Percentiles rank a stretch among this genome's conserved stretches.
Evolutionary conservation across 1,284 basidiomycete species (phyloP).

Genomic region (Violaceomyces palustris): DNA sequence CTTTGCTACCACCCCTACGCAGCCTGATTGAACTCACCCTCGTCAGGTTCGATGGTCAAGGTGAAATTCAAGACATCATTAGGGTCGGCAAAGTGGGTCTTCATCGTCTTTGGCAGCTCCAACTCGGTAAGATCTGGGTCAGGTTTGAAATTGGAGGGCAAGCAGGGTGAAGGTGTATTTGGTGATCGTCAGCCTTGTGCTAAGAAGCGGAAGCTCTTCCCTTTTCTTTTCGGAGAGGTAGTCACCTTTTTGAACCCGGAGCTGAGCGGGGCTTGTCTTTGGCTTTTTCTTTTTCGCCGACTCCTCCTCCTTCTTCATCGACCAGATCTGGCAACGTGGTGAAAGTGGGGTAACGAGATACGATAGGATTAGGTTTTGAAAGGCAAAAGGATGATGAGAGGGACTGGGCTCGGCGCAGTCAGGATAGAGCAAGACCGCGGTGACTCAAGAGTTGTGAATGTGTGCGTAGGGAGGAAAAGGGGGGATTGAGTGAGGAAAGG

Average conservation of each 20-base stretch:
- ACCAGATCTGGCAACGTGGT: conserved; percentile 39
- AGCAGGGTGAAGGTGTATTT: not conserved
- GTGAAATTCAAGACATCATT: conserved; percentile 91
- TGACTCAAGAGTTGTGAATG: too few species aligned
- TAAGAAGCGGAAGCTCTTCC: not conserved
- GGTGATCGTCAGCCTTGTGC: not conserved
- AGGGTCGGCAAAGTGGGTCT: conserved; percentile 85
- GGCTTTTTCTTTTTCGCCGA: conserved; percentile 47
- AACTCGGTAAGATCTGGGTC: conserved; percentile 88
- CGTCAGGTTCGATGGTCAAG: conserved; percentile 90
- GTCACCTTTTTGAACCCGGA: conserved; percentile 95
- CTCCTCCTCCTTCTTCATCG: conserved; percentile 50
- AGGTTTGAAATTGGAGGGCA: not conserved
- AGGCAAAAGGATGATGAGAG: not conserved
- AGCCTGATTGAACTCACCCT: too few species aligned
- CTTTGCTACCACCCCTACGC: too few species aligned
- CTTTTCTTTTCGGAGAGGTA: conserved; percentile 1
- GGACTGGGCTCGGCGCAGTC: too few species aligned
- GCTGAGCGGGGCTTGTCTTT: conserved; percentile 93
- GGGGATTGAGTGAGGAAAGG: too few species aligned
- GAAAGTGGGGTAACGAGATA: too few species aligned
- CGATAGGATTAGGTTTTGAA: not conserved
- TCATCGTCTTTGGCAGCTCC: conserved; percentile 92
- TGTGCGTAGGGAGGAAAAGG: too few species aligned
- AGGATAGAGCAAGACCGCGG: too few species aligned